A percentile compares a stretch with the other conserved stretches of the same genome.
phyloP scores from a whole-genome alignment of 345 rosid genomes.

The Sonneratia alba region DNA sequence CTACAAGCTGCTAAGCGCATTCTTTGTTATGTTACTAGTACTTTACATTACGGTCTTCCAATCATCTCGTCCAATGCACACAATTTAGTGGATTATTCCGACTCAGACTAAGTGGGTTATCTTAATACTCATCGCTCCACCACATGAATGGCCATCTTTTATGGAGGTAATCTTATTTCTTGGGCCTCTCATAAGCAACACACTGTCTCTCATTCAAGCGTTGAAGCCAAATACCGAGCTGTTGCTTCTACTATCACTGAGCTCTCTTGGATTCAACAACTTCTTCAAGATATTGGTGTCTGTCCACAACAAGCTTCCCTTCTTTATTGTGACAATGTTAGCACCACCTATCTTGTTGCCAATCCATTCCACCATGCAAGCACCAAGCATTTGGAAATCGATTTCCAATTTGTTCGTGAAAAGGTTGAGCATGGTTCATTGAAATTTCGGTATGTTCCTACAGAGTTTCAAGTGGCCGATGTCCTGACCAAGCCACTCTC shows the following conservation, averaged over 20 bases:
- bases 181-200: neutral
- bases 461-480: neutral
- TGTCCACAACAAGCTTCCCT: rapidly evolving
- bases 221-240: neutral
- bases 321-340: conserved; percentile 1
- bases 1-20: neutral
- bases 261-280: neutral
- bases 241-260: neutral
- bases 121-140: neutral
- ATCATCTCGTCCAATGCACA: no score
- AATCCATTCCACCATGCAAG: neutral
- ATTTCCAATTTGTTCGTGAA: neutral
- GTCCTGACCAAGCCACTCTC: neutral
- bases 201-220: neutral
- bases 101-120: neutral
- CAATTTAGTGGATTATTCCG: neutral
- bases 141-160: neutral
- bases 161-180: neutral
- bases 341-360: neutral
- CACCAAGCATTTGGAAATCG: neutral
- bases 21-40: neutral
- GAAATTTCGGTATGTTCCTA: neutral
- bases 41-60: neutral
- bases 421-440: neutral
- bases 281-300: neutral